A percentile compares a stretch with the other conserved stretches of the same genome.
Evolutionary conservation across 805 yeast species (phyloP).

Genomic region (Jamesozyma gamospora): DNA sequence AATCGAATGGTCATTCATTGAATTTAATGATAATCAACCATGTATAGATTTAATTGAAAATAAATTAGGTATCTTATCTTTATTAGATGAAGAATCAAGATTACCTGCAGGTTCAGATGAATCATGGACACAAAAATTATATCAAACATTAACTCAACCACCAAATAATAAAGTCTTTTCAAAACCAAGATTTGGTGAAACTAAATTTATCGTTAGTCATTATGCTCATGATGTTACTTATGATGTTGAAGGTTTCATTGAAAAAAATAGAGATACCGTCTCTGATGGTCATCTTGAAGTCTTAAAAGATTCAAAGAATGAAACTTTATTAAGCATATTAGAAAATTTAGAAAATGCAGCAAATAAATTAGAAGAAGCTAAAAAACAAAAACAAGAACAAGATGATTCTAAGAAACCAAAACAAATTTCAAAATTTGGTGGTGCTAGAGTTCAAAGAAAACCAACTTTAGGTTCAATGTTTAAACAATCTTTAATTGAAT

Average conservation of each 20-base stretch:
- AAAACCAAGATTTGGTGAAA: conserved; percentile 89
- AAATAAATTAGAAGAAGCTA: conserved; percentile 34
- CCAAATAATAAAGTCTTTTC: conserved; percentile 71
- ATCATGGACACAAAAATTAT: conserved; percentile 84
- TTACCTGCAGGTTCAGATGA: conserved; percentile 89
- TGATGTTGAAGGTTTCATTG: conserved; percentile 89
- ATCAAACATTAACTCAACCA: conserved; percentile 70
- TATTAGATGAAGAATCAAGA: conserved; percentile 91
- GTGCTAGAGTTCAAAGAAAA: conserved; percentile 44
- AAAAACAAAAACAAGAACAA: conserved; percentile 23
- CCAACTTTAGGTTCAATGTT: conserved; percentile 94
- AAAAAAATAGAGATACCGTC: conserved; percentile 94
- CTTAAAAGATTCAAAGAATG: conserved; percentile 57
- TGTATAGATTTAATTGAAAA: conserved; percentile 88
- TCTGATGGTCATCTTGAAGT: conserved; percentile 92
- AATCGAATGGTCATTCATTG: conserved; percentile 94
- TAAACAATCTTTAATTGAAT: conserved; percentile 82
- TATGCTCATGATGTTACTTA: conserved; percentile 91
- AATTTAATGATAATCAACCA: conserved; percentile 93
- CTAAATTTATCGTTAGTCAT: conserved; percentile 82
- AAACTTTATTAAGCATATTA: conserved; percentile 54
- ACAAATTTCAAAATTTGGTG: not conserved
- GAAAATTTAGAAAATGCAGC: conserved; percentile 52
- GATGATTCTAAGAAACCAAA: conserved; percentile 27
- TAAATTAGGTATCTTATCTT: conserved; percentile 75